These are phyloP conservation scores for Apocynum venetum DNA, from an alignment of 257 asterid genomes.

Conservation along the genomic window DNA sequence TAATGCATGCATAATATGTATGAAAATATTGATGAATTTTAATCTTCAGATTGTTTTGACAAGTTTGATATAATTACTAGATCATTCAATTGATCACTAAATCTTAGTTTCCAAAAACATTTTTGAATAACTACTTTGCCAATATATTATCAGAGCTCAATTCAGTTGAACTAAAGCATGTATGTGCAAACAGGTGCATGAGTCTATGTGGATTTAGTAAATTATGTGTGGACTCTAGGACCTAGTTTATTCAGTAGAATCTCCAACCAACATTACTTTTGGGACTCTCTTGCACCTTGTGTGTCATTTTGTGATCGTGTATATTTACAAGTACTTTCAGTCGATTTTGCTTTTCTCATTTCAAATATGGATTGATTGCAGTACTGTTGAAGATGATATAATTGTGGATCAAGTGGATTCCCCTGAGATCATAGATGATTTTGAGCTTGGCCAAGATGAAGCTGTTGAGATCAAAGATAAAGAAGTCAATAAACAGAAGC, in stretches of 20 bases:
- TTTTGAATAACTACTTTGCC: too few species aligned
- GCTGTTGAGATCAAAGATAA: constrained; percentile 77
- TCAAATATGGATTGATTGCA: constrained; percentile 31
- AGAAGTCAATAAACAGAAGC: constrained; percentile 75
- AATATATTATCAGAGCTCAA: too few species aligned
- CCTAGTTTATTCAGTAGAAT: background rate
- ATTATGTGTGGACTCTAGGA: background rate
- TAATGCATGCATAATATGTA: background rate
- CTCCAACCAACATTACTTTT: background rate
- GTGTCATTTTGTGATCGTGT: background rate
- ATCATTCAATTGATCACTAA: background rate
- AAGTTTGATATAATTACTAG: background rate
- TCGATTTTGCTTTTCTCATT: constrained; percentile 3
- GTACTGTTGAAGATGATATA: constrained; percentile 88
- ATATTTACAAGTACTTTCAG: background rate
- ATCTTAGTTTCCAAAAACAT: too few species aligned
- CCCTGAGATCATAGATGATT: constrained; percentile 85
- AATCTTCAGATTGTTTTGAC: background rate
- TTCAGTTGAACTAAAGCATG: too few species aligned
- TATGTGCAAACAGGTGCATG: too few species aligned
- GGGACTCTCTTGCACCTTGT: background rate
- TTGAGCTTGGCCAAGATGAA: constrained; percentile 88
- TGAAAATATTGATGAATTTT: background rate
- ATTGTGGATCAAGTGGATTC: constrained; percentile 74
- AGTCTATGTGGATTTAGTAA: background rate